These are phyloP conservation scores for Candida andamanensis DNA, from an alignment of 805 yeast genomes.

Conservation along the genomic window DNA sequence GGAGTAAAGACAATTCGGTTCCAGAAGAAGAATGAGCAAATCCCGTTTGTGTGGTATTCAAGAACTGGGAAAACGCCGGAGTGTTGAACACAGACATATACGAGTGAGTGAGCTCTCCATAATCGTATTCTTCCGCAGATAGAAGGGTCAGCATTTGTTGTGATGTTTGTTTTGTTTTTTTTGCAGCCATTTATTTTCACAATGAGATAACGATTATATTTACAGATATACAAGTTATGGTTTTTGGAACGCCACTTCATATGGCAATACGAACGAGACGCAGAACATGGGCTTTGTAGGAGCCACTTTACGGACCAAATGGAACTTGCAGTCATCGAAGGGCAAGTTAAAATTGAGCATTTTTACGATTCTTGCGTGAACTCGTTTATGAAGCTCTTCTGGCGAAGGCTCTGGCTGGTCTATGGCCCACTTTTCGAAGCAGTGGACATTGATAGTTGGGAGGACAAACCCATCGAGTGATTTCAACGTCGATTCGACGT, in stretches of 20 bases:
- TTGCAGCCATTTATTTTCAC: constrained; percentile 1
- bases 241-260: constrained; percentile 51
- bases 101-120: constrained; percentile 20
- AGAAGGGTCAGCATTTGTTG: constrained; percentile 16
- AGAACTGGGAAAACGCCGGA: constrained; percentile 30
- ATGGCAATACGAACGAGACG: constrained; percentile 70
- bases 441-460: constrained; percentile 82
- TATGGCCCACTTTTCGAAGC: constrained; percentile 85
- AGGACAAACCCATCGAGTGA: constrained; percentile 45
- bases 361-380: constrained; percentile 47
- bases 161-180: too few relatives aligned
- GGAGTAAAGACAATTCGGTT: constrained; percentile 49
- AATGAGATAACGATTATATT: neutral
- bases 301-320: constrained; percentile 87
- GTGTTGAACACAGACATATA: constrained; percentile 28
- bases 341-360: constrained; percentile 45
- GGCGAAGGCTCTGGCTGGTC: constrained; percentile 66
- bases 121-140: constrained; percentile 15
- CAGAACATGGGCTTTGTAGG: constrained; percentile 97
- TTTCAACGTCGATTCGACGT: constrained; percentile 29
- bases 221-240: neutral
- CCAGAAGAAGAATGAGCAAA: constrained; percentile 57
- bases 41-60: constrained; percentile 53
- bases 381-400: constrained; percentile 63
- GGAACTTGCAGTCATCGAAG: constrained; percentile 53